A percentile compares a stretch with the other conserved stretches of the same genome.
Evolutionary conservation across 2,329 filamentous ascomycete genomes (phyloP).

Genomic region (Penicillium palitans): DNA sequence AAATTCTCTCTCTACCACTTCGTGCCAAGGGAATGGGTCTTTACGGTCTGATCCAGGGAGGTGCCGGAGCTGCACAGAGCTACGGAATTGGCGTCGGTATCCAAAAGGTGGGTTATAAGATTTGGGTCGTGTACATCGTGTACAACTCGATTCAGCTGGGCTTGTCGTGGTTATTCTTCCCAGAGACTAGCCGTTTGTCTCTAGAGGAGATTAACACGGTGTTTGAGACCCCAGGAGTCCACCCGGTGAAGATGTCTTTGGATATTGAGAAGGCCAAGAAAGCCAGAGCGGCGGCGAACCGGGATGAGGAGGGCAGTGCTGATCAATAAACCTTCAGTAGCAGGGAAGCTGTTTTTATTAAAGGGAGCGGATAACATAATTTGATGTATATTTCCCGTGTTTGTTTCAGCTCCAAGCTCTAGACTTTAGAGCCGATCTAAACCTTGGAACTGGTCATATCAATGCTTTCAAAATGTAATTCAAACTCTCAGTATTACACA

Average conservation of each 20-base stretch:
- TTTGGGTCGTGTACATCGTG: slow-evolving; percentile 53
- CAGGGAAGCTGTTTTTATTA: not conserved
- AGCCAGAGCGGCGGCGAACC: slow-evolving; percentile 27
- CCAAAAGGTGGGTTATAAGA: slow-evolving; percentile 51
- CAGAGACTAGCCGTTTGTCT: slow-evolving; percentile 52
- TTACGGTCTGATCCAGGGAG: slow-evolving; percentile 49
- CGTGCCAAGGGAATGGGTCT: slow-evolving; percentile 51
- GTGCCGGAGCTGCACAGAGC: slow-evolving; percentile 45
- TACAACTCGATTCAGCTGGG: slow-evolving; percentile 53
- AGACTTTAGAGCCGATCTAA: not conserved
- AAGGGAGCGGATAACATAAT: not conserved
- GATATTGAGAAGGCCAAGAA: slow-evolving; percentile 45
- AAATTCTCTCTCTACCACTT: slow-evolving; percentile 47
- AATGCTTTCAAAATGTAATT: not conserved
- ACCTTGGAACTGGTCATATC: not conserved
- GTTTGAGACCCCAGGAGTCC: slow-evolving; percentile 51
- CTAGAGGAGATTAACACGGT: slow-evolving; percentile 61
- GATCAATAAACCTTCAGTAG: not conserved
- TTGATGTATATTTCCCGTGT: not conserved
- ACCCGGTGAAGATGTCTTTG: slow-evolving; percentile 47
- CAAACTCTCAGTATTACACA: not conserved
- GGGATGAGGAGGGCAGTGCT: slow-evolving; percentile 19
- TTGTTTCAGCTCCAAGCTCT: not conserved
- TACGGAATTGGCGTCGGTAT: slow-evolving; percentile 53
- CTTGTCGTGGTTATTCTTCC: slow-evolving; percentile 53